Conservation (phyloP, 2,329 filamentous ascomycete species). For the Aspergillus sp. region DNA sequence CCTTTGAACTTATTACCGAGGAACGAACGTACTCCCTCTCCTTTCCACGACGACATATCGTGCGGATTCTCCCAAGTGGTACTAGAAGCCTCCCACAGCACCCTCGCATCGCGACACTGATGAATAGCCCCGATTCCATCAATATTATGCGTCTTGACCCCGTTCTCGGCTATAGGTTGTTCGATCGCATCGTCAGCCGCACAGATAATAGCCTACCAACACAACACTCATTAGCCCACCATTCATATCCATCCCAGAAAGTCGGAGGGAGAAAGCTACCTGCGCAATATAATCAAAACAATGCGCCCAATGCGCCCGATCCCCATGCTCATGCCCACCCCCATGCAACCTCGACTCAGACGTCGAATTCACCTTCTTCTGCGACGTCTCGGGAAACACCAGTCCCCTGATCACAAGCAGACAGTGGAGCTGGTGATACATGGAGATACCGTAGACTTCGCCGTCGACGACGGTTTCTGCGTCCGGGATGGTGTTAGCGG, state of each 20-base stretch:
- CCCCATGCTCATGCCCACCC: neutral
- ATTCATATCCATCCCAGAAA: neutral
- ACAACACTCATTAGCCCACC: neutral
- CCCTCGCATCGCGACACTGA: slow-evolving; percentile 8
- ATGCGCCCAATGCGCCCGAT: slow-evolving; percentile 10
- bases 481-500: too few species aligned
- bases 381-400: slow-evolving; percentile 6
- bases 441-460: slow-evolving; percentile 2
- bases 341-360: neutral
- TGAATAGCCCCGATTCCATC: slow-evolving; percentile 7
- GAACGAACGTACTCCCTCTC: slow-evolving; percentile 3
- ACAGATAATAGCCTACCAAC: slow-evolving; percentile 7
- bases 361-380: slow-evolving; percentile 2
- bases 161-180: neutral
- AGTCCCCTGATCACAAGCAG: slow-evolving; percentile 6
- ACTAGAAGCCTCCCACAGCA: slow-evolving; percentile 8
- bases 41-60: slow-evolving; percentile 4
- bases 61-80: neutral
- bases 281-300: slow-evolving; percentile 15
- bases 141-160: slow-evolving; percentile 2
- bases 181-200: slow-evolving; percentile 12
- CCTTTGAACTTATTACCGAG: neutral
- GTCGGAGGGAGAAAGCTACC: slow-evolving; percentile 2
- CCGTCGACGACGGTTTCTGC: too few species aligned
- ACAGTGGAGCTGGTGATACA: slow-evolving; percentile 13